Base-by-base conservation (phyloP, 257 asterid species). In the Cinchona pubescens region DNA sequence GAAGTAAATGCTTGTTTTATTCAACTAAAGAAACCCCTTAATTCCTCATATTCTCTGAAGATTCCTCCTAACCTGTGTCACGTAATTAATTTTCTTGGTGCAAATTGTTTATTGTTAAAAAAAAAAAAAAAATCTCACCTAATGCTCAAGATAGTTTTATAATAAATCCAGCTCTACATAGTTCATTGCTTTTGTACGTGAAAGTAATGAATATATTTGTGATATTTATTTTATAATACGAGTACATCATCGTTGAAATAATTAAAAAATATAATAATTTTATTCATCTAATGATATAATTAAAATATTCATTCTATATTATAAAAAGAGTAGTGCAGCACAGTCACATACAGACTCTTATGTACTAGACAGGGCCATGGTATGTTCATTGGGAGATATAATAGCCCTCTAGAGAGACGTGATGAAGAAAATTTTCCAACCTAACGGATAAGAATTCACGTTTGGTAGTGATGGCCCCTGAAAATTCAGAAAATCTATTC, bases 391-490 rank as follows among this genome's bases (percentile, higher is more conserved):
- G 43, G n/a, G 51, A 71, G 18, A 71, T 35, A 49, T 7, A n/a
- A 53, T 23, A 5, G n/a, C 35, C 19, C 34, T 70, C 18, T 51
- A 55, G 40, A 72, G 40, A 18, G 75, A 58, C 59, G 75, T 68
- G 80, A 68, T 21, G 63, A 58, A 76, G 51, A 62, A 42, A 63
- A 27, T 49, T 27, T n/a, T 23, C 43, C 32, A 58, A 56, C 75
- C 64, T 45, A 67, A 69, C 7, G 75, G 75, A 76, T 76, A 69
- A 76, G 71, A 49, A 32, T 58, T 68, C 74, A 67, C n/a, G 74
- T 56, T 55, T 42, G 74, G 61, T 42, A 56, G 53, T 45, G 27
- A 49, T 35, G 10, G 19, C 34, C 48, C 25, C 19, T 42, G 74
- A 63, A 32, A 74, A 42, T 64, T 37, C 16, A 11, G 29, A 29